Percentiles rank a stretch among this genome's conserved stretches.
Evolutionary conservation across 306 rosid genomes (phyloP).

Genomic region (Comarum palustre): DNA sequence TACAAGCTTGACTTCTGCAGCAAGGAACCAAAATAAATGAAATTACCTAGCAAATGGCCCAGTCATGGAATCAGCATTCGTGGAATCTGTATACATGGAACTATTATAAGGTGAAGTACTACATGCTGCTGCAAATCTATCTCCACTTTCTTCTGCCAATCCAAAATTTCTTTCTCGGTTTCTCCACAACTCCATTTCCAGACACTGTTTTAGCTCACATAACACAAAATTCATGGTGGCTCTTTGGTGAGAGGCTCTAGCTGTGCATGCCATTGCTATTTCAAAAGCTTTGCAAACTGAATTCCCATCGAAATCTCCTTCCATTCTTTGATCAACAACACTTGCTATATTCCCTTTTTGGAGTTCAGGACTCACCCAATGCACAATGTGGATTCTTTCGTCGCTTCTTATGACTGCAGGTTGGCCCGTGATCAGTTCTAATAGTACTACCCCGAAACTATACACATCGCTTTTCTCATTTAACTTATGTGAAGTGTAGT

Average conservation of each 20-base stretch:
- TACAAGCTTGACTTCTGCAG: neutral
- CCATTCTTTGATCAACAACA: constrained; percentile 46
- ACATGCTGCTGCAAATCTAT: neutral
- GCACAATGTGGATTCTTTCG: constrained; percentile 35
- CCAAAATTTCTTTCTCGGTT: constrained; percentile 22
- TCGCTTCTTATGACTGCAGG: constrained; percentile 45
- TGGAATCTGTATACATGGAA: constrained; percentile 23
- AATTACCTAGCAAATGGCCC: constrained; percentile 19
- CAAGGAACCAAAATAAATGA: neutral
- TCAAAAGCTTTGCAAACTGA: constrained; percentile 40
- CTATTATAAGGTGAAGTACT: neutral
- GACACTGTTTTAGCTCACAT: constrained; percentile 44
- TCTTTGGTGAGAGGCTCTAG: constrained; percentile 44
- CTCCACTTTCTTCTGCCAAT: constrained; percentile 12
- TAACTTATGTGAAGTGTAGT: constrained; percentile 35
- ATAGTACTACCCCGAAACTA: constrained; percentile 58
- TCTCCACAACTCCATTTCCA: constrained; percentile 33
- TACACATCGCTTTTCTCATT: constrained; percentile 64
- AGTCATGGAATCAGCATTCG: constrained; percentile 26
- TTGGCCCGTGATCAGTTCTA: constrained; percentile 55
- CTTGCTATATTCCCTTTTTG: constrained; percentile 28
- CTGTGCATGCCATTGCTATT: constrained; percentile 50
- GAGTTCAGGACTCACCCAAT: constrained; percentile 42
- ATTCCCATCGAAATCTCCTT: constrained; percentile 36
- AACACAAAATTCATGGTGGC: constrained; percentile 49